A percentile compares a stretch with the other conserved stretches of the same genome.
These are phyloP conservation scores for Cocos nucifera DNA, from an alignment of 176 grass and related monocot species.

Conservation along the genomic window DNA sequence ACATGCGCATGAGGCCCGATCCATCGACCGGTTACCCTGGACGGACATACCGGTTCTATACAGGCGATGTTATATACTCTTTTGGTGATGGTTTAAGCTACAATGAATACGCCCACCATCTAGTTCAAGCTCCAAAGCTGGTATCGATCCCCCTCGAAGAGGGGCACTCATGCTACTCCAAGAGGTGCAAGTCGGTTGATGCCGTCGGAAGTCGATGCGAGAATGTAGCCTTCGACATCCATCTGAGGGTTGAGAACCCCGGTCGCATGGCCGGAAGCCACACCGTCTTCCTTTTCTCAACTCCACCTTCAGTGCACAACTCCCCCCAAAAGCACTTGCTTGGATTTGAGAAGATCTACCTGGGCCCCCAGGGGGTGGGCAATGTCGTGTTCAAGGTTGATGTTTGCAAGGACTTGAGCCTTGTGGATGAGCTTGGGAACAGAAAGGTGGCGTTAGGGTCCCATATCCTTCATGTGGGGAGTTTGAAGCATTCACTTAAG, in stretches of 20 bases:
- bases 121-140: constrained; percentile 45
- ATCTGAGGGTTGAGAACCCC: constrained; percentile 41
- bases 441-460: constrained; percentile 68
- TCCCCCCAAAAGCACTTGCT: constrained; percentile 76
- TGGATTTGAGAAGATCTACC: constrained; percentile 63
- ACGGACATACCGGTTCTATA: constrained; percentile 94
- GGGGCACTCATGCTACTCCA: constrained; percentile 44
- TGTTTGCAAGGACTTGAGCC: constrained; percentile 82
- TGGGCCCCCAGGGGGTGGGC: constrained; percentile 34
- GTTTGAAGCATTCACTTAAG: constrained; percentile 59
- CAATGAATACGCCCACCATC: constrained; percentile 40
- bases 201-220: constrained; percentile 44
- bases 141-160: constrained; percentile 53
- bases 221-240: constrained; percentile 40
- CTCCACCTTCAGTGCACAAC: constrained; percentile 65
- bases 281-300: constrained; percentile 77
- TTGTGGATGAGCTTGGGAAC: constrained; percentile 70
- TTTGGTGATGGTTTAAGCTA: constrained; percentile 97
- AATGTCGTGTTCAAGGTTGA: constrained; percentile 68
- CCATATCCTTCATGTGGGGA: constrained; percentile 68
- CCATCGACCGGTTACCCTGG: constrained; percentile 49
- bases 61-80: constrained; percentile 50
- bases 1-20: constrained; percentile 90
- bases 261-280: constrained; percentile 44
- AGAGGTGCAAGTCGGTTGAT: constrained; percentile 51